Conservation (phyloP, 1,139 yeast species). For the Meyerozyma guilliermondii region DNA sequence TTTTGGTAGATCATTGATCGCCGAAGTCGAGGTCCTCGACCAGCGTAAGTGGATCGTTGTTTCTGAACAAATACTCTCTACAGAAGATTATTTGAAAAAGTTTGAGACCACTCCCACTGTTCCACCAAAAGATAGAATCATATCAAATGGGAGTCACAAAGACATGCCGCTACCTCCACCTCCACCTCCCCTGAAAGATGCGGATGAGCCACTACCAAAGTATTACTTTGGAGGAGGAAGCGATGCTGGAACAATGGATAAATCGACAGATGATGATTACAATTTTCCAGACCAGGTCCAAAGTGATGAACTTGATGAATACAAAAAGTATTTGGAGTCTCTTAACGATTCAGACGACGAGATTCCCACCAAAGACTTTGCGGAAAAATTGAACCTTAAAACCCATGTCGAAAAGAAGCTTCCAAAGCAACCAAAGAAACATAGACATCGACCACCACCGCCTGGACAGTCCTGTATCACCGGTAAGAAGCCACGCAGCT, state of each 20-base stretch:
- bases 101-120: slow-evolving; percentile 13
- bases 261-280: slow-evolving; percentile 5
- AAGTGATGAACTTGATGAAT: slow-evolving; percentile 10
- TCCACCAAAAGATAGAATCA: slow-evolving; percentile 9
- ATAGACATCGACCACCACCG: slow-evolving; percentile 2
- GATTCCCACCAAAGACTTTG: slow-evolving; percentile 4
- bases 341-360: slow-evolving; percentile 8
- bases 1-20: slow-evolving; percentile 77
- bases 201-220: slow-evolving; percentile 15
- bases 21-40: slow-evolving; percentile 68
- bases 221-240: slow-evolving; percentile 11
- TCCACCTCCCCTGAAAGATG: slow-evolving; percentile 18
- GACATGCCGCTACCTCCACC: slow-evolving; percentile 33
- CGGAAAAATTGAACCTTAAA: slow-evolving; percentile 2
- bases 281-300: slow-evolving; percentile 9
- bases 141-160: slow-evolving; percentile 17
- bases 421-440: not conserved
- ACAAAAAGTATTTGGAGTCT: slow-evolving; percentile 10
- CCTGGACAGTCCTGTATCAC: not conserved
- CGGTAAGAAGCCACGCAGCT: not conserved
- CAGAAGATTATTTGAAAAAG: slow-evolving; percentile 34
- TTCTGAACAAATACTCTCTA: slow-evolving; percentile 57
- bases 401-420: not conserved
- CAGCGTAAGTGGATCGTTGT: slow-evolving; percentile 81
- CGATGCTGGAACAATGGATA: slow-evolving; percentile 2